Conservation (phyloP, 2,329 filamentous ascomycete species). For the Amylocarpus encephaloides region DNA sequence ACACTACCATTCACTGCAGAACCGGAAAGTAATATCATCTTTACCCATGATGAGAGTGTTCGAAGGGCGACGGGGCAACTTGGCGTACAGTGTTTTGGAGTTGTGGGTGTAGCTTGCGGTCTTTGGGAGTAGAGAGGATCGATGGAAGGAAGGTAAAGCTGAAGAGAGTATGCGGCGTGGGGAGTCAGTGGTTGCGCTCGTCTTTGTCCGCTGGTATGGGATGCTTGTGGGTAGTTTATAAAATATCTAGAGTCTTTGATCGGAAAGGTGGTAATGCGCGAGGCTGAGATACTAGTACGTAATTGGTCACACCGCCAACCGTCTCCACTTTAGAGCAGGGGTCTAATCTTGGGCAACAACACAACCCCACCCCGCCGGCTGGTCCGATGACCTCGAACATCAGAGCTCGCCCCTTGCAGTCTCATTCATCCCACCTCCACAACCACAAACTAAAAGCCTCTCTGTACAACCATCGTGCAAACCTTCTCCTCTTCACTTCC, state of each 20-base stretch:
- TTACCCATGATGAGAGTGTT: constrained; percentile 33
- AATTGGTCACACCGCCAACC: no score
- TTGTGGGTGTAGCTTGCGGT: no score
- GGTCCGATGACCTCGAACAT: neutral
- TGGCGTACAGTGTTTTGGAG: no score
- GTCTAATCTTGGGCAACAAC: neutral
- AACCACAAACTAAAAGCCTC: constrained; percentile 5
- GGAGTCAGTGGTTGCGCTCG: neutral
- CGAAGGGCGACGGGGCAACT: no score
- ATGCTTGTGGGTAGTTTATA: no score
- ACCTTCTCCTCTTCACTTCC: constrained; percentile 7
- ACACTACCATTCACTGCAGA: constrained; percentile 87
- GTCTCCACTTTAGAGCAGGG: neutral
- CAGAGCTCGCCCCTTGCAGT: constrained; percentile 1
- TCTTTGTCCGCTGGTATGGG: no score
- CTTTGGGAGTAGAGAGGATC: no score
- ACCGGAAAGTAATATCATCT: constrained; percentile 90
- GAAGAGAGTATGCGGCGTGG: neutral
- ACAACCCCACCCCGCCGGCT: neutral
- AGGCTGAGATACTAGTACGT: no score
- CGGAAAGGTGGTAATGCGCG: no score
- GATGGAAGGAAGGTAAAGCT: no score
- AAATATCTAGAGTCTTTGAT: no score
- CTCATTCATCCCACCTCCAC: neutral
- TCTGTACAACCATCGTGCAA: constrained; percentile 10